Evolutionary conservation across 495 filamentous ascomycete species (phyloP).

Genomic region (Aspergillus mulundensis): DNA sequence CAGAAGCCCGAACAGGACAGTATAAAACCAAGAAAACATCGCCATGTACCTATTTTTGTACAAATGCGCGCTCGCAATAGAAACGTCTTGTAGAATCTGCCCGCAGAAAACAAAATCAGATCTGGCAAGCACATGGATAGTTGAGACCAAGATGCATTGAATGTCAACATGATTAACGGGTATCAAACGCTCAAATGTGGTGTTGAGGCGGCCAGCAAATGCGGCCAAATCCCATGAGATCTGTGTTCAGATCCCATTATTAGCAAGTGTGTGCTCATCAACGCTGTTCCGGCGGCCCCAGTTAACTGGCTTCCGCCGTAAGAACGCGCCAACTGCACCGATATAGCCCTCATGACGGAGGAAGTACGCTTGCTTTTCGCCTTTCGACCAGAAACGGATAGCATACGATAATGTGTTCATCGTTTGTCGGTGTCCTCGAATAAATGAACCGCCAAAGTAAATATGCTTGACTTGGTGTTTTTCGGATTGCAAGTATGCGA

Average conservation of each 20-base stretch:
- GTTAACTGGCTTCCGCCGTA: slow-evolving; percentile 83
- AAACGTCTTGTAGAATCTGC: slow-evolving; percentile 4
- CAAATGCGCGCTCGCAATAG: slow-evolving; percentile 8
- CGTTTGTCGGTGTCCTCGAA: slow-evolving; percentile 91
- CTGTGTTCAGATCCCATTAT: slow-evolving; percentile 18
- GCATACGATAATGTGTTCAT: slow-evolving; percentile 96
- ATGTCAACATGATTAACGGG: slow-evolving; percentile 17
- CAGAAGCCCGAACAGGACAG: background rate
- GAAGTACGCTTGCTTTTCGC: slow-evolving; percentile 92
- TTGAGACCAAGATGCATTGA: slow-evolving; percentile 11
- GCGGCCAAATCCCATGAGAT: background rate
- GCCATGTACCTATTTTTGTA: slow-evolving; percentile 1
- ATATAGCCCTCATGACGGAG: slow-evolving; percentile 94
- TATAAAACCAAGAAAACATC: background rate
- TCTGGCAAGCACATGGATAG: slow-evolving; percentile 1
- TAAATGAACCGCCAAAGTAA: slow-evolving; percentile 96
- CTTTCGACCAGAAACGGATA: slow-evolving; percentile 95
- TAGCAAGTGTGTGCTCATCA: slow-evolving; percentile 41
- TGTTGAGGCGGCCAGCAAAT: background rate
- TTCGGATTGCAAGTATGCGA: slow-evolving; percentile 90
- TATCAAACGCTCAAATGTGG: slow-evolving; percentile 19
- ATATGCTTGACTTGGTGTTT: slow-evolving; percentile 88
- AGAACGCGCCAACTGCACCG: slow-evolving; percentile 91
- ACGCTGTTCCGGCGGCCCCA: slow-evolving; percentile 84
- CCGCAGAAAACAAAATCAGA: slow-evolving; percentile 8